Base-by-base conservation (phyloP, 305 asterid genomes). In the Nicotiana rustica region DNA sequence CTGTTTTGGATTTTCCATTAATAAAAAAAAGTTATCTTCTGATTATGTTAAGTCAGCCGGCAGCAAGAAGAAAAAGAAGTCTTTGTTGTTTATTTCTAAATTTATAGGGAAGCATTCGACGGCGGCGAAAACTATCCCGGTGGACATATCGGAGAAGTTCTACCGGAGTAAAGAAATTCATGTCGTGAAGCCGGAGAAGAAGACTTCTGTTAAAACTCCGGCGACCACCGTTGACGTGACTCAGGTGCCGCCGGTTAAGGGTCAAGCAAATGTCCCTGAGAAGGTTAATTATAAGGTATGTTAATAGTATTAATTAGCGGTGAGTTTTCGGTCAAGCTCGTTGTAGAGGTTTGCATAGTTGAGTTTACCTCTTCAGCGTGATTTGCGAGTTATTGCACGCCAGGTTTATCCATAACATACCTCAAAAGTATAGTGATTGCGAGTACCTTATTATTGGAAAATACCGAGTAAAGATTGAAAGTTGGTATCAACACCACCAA, bases 1-100 rank as follows among this genome's bases (percentile, higher is more conserved):
- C 31, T 88, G 91, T 81, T 88, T 88, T 78, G 87, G 89, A 79
- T 59, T 77, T 70, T 77, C 81, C 44, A 35, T 14, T 47, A 19
- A 13, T 41, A 21, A 75, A 41, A 65, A 31, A 66, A 64, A 75
- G 4, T 10, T 52, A 67, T 6, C 33, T 21, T 19, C 17, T 60
- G 65, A 13, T 25, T 21, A 49, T 52, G 59, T 55, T 67, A 77
- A 65, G 52, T 60, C 62, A 79, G 21, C 10, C 14, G 38, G 62
- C 12, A 1, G 38, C 70, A 38, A 44, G 38, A 67, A 82, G 38
- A 82, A 68, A 49, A 84, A 29, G 12, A 69, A 21, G 41, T 47
- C 62, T 10, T 7, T 49, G 2, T 75, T 52, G 0, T 75, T 2
- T 25, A 3, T 75, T 14, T 75, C 64, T 1, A 75, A 52, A 15